phyloP scores from a whole-genome alignment of 2,329 filamentous ascomycete genomes.

The Aplosporella prunicola region DNA sequence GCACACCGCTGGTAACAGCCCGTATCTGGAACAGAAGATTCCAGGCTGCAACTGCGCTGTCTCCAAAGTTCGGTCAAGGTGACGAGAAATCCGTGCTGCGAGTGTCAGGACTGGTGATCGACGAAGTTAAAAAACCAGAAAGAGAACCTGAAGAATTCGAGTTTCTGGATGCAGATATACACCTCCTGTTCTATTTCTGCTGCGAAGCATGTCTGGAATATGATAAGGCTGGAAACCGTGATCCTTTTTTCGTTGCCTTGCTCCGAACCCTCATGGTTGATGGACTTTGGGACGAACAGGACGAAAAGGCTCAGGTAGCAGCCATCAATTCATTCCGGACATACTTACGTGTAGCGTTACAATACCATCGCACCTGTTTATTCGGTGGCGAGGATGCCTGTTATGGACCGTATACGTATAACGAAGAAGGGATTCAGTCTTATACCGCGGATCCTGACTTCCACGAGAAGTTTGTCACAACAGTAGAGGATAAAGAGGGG shows the following conservation, averaged over 20 bases:
- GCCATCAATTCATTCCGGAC: background rate
- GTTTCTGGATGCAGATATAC: background rate
- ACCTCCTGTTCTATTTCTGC: no score
- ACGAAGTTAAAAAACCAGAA: background rate
- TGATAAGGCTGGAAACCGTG: no score
- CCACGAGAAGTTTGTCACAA: background rate
- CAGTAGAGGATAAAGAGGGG: no score
- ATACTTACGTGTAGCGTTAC: no score
- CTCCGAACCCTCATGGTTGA: constrained; percentile 1
- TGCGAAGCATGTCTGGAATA: no score
- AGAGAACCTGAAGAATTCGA: background rate
- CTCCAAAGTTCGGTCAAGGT: background rate
- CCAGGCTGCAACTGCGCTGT: background rate
- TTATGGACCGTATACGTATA: background rate
- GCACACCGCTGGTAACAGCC: background rate
- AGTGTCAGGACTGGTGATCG: background rate
- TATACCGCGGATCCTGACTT: background rate
- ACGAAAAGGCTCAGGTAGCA: background rate
- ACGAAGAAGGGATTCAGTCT: background rate
- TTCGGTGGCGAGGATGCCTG: background rate
- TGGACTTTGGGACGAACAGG: background rate
- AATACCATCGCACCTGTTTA: no score
- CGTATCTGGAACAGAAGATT: background rate
- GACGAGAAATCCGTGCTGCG: no score
- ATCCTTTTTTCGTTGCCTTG: background rate